These are phyloP conservation scores for Penicillium verhagenii DNA, from an alignment of 495 filamentous ascomycete genomes.

Conservation along the genomic window DNA sequence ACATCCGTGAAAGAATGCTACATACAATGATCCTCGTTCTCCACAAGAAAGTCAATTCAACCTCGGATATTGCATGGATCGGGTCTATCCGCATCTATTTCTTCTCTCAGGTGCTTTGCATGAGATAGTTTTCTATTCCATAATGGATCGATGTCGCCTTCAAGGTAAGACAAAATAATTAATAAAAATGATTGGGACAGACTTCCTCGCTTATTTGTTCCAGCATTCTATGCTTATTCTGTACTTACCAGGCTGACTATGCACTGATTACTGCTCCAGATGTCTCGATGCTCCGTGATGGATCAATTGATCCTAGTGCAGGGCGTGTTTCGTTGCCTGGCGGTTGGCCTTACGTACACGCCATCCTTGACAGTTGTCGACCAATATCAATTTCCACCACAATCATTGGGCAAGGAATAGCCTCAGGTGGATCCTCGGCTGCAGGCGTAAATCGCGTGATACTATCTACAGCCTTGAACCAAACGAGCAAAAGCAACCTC, in stretches of 20 bases:
- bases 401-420: conserved; percentile 49
- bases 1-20: too few species aligned
- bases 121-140: neutral
- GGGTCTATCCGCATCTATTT: neutral
- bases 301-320: conserved; percentile 28
- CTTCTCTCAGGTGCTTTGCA: too few species aligned
- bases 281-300: too few species aligned
- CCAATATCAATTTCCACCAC: conserved; percentile 36
- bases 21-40: too few species aligned
- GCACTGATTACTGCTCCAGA: too few species aligned
- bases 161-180: neutral
- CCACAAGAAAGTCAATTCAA: too few species aligned
- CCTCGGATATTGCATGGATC: conserved; percentile 8
- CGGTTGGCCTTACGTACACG: conserved; percentile 12
- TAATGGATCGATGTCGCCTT: neutral
- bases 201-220: neutral
- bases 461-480: conserved; percentile 34
- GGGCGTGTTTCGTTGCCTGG: conserved; percentile 18
- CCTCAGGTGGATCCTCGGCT: conserved; percentile 19
- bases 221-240: conserved; percentile 35
- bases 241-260: too few species aligned
- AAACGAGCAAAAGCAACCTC: conserved; percentile 28
- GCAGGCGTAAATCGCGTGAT: conserved; percentile 24
- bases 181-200: too few species aligned
- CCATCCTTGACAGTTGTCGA: conserved; percentile 20